Conservation (phyloP, 2,329 filamentous ascomycete genomes). For the Pseudocercospora fuligena region DNA sequence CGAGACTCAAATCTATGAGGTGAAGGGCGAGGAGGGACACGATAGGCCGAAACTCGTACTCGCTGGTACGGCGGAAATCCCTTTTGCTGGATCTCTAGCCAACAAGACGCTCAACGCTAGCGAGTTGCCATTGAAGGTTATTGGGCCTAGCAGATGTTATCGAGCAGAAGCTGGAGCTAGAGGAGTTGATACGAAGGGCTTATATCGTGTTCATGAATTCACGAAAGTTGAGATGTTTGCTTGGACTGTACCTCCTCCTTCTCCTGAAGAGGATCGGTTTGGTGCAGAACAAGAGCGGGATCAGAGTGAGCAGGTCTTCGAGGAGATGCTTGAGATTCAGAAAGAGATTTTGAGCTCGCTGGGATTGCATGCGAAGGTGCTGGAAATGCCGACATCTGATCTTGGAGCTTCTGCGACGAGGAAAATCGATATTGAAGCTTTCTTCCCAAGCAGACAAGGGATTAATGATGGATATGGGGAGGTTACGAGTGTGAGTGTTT, state of each 20-base stretch:
- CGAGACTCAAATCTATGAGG: conserved; percentile 88
- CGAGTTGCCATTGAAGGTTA: conserved; percentile 75
- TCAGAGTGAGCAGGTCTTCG: conserved; percentile 66
- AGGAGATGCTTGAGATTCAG: conserved; percentile 87
- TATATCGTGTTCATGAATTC: conserved; percentile 98
- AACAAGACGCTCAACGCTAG: conserved; percentile 67
- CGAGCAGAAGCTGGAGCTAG: conserved; percentile 91
- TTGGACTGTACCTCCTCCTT: conserved; percentile 64
- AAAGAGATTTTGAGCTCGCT: conserved; percentile 78
- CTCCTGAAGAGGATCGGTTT: conserved; percentile 23
- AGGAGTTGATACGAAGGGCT: conserved; percentile 86
- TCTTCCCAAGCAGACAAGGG: conserved; percentile 78
- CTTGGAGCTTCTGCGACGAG: conserved; percentile 85
- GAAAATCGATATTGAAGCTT: conserved; percentile 93
- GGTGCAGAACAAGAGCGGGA: conserved; percentile 24
- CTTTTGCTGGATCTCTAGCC: conserved; percentile 88
- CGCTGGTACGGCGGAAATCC: conserved; percentile 91
- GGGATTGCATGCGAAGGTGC: conserved; percentile 80
- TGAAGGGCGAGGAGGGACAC: conserved; percentile 62
- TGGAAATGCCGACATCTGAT: conserved; percentile 90
- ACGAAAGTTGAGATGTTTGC: conserved; percentile 98
- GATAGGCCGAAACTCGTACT: conserved; percentile 74
- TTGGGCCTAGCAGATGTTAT: conserved; percentile 90
- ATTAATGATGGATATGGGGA: conserved; percentile 84
- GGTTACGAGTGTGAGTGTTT: conserved; percentile 86